These are phyloP conservation scores for Entonaema liquescens DNA, from an alignment of 495 filamentous ascomycete genomes.

Conservation along the genomic window DNA sequence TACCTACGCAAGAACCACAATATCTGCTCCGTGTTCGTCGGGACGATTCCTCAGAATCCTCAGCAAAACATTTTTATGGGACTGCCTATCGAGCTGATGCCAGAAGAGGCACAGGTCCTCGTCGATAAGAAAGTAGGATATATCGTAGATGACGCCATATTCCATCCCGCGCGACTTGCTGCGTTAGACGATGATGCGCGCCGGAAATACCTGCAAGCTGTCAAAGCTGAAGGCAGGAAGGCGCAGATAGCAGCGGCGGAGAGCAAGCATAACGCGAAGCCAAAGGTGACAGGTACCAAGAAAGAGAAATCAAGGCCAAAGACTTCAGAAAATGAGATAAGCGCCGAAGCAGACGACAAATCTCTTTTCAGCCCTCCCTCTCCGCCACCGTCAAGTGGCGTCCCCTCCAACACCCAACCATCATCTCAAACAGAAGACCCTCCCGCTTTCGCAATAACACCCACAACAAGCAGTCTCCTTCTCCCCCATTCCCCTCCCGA, in stretches of 20 bases:
- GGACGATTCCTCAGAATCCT: conserved; percentile 87
- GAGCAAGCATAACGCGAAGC: conserved; percentile 28
- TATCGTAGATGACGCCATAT: conserved; percentile 77
- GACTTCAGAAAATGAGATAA: conserved; percentile 41
- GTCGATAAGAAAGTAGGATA: conserved; percentile 82
- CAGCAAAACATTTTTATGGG: conserved; percentile 96
- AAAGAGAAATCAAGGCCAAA: conserved; percentile 51
- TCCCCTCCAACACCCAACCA: background rate
- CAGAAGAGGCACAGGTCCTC: conserved; percentile 86
- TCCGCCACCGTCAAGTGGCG: conserved; percentile 26
- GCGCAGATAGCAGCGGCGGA: conserved; percentile 49
- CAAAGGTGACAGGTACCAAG: conserved; percentile 22
- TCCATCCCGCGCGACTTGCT: conserved; percentile 69
- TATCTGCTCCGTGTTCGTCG: conserved; percentile 87
- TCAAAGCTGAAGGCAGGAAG: conserved; percentile 52
- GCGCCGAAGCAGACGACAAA: conserved; percentile 35
- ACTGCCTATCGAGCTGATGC: conserved; percentile 86
- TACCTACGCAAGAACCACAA: conserved; percentile 81
- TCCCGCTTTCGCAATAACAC: conserved; percentile 40
- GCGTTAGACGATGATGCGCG: conserved; percentile 65
- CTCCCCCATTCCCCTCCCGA: conserved; percentile 23
- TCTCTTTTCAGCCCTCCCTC: conserved; percentile 55
- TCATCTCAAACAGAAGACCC: conserved; percentile 23
- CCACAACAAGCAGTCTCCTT: conserved; percentile 45
- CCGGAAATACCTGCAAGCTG: conserved; percentile 51